Evolutionary conservation across 352 stramenopile genomes (phyloP), one percentile per base, ranked within the genome.

Genomic region (Aphanomyces stellatus): DNA sequence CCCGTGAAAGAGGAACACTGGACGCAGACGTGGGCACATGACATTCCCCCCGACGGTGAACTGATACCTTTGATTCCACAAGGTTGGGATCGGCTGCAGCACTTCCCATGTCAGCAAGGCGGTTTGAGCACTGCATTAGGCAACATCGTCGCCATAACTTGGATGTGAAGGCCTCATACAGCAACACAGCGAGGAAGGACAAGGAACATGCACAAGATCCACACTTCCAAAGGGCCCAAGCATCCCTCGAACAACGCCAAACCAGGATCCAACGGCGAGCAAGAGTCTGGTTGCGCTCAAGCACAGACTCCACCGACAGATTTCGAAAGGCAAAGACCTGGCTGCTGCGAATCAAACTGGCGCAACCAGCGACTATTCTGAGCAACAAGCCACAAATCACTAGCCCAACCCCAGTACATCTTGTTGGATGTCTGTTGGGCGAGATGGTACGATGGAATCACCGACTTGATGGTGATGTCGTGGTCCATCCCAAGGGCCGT

Each of bases 331-430:
- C 56, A 53, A 64, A 64, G 5, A 13, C 10, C 24, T 17, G 4
- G 2, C 56, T 64, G n/a, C 25, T 49, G 5, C 25, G 25, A 10
- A 64, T 6, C 10, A 64, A 24, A 34, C 55, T 63, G 2, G 2
- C 28, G 13, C 35, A 28, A 53, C 19, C 28, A 24, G 22, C n/a
- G 19, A 19, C 13, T 5, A 30, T 64, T 2, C 19, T 46, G 37
- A 8, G 8, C 28, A 25, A 64, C 33, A 17, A 30, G 25, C 56
- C 56, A 64, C 15, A 64, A 35, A 53, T 64, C 56, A 11, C 30
- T 28, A 30, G 31, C 56, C 5, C 53, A 51, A 19, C 22, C 22
- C 56, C 56, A 64, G 41, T 64, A 64, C 56, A 64, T 64, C 17
- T 64, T 51, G 10, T 2, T 24, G 2, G 56, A 64, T n/a, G 56